Evolutionary conservation across 345 rosid species (phyloP).

Genomic region (Heritiera fomes): DNA sequence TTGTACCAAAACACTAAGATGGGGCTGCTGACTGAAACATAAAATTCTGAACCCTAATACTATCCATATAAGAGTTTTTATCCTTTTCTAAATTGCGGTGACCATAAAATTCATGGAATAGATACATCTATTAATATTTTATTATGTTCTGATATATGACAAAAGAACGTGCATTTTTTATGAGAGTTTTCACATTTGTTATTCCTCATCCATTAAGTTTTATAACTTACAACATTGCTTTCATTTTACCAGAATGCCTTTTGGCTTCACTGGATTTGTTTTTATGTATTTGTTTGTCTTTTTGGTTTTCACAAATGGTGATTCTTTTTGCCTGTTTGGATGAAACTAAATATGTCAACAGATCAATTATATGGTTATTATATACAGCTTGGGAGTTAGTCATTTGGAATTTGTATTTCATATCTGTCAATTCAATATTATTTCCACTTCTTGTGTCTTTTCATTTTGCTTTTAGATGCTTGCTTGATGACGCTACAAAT

Average conservation of each 20-base stretch:
- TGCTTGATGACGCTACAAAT: not conserved
- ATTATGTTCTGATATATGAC: not conserved
- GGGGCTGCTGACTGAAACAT: not conserved
- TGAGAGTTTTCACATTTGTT: not conserved
- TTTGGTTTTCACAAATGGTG: not conserved
- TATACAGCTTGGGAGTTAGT: slow-evolving; percentile 5
- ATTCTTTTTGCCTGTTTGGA: not conserved
- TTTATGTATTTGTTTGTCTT: not conserved
- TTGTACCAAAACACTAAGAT: not conserved
- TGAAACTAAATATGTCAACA: not conserved
- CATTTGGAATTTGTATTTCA: not conserved
- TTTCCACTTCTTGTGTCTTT: not conserved
- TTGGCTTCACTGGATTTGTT: not conserved
- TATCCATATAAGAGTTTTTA: not conserved
- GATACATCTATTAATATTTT: not conserved
- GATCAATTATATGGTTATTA: not conserved
- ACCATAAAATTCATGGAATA: not conserved
- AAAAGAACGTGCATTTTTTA: not conserved
- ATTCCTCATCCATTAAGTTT: not conserved
- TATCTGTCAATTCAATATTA: not conserved
- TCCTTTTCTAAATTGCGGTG: not conserved
- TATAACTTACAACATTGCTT: not conserved
- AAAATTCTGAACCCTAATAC: slow-evolving; percentile 2
- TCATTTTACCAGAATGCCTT: not conserved
- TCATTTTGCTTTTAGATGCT: not conserved